A percentile compares a stretch with the other conserved stretches of the same genome.
Conservation (phyloP, 2,329 filamentous ascomycete genomes). For the Emericellopsis cladophorae region DNA sequence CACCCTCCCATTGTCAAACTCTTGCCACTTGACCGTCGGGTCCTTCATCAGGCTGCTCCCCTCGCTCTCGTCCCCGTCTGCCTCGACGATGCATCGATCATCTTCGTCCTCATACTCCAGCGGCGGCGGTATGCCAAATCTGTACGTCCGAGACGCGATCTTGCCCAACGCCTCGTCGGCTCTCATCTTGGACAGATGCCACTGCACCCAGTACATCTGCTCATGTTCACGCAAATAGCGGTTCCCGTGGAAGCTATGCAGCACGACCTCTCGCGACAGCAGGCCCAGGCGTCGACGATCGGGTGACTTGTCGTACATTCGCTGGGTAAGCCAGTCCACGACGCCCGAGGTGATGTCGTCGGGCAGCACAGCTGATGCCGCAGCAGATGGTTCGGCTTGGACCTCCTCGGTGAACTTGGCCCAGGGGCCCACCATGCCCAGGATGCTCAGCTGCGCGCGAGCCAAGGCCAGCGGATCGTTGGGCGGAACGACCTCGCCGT, state of each 20-base stretch:
- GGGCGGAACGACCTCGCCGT: slow-evolving; percentile 50
- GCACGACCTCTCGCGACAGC: slow-evolving; percentile 43
- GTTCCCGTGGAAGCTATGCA: slow-evolving; percentile 45
- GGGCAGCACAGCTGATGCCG: slow-evolving; percentile 7
- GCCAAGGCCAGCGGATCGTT: slow-evolving; percentile 50
- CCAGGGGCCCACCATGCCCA: slow-evolving; percentile 51
- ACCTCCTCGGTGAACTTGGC: slow-evolving; percentile 41
- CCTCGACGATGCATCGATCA: neutral
- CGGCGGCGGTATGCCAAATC: slow-evolving; percentile 7
- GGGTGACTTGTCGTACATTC: slow-evolving; percentile 48
- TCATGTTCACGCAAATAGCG: slow-evolving; percentile 50
- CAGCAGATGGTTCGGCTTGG: slow-evolving; percentile 14
- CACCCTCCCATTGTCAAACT: too few relatives aligned
- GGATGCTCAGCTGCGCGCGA: slow-evolving; percentile 47
- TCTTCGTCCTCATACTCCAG: slow-evolving; percentile 9
- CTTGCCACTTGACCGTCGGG: too few relatives aligned
- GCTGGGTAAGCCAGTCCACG: slow-evolving; percentile 36
- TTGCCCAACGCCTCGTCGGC: slow-evolving; percentile 5
- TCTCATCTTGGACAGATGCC: slow-evolving; percentile 18
- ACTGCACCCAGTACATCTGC: slow-evolving; percentile 42
- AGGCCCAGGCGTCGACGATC: slow-evolving; percentile 45
- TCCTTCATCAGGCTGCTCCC: too few relatives aligned
- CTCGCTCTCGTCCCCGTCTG: too few relatives aligned
- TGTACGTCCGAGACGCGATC: slow-evolving; percentile 6
- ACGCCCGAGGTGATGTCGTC: slow-evolving; percentile 33